Evolutionary conservation across 441 rosid species (phyloP).

Genomic region (Dalechampia spathulata): DNA sequence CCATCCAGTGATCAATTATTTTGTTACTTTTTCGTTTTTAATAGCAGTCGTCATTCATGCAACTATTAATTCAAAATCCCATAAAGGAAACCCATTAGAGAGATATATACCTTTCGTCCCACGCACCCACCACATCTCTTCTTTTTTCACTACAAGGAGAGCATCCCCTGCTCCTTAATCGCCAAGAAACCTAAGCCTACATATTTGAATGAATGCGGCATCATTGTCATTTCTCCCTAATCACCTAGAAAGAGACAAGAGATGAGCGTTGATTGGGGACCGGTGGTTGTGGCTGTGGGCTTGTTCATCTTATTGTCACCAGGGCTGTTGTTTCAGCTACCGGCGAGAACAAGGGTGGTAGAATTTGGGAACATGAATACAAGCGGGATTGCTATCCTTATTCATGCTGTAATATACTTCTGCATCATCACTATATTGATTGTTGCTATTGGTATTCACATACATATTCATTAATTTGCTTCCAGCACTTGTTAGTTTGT

Average conservation of each 20-base stretch:
- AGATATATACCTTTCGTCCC: too few relatives aligned
- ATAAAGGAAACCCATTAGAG: too few relatives aligned
- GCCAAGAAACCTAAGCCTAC: conserved; percentile 15
- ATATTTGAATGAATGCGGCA: conserved; percentile 9
- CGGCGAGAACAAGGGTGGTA: conserved; percentile 57
- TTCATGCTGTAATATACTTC: conserved; percentile 74
- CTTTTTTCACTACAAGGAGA: too few relatives aligned
- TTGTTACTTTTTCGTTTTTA: too few relatives aligned
- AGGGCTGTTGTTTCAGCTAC: conserved; percentile 77
- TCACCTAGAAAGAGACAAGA: neutral
- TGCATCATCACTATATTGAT: conserved; percentile 70
- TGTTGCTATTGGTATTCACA: conserved; percentile 70
- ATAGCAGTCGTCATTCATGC: too few relatives aligned
- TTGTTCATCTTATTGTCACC: conserved; percentile 82
- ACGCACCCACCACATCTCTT: too few relatives aligned
- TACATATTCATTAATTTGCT: conserved; percentile 34
- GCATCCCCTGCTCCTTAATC: too few relatives aligned
- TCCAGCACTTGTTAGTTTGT: neutral
- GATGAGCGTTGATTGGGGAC: conserved; percentile 90
- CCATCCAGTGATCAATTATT: too few relatives aligned
- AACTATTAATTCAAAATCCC: too few relatives aligned
- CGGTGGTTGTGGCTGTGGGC: conserved; percentile 54
- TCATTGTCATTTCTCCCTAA: too few relatives aligned
- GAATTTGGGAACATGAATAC: conserved; percentile 96
- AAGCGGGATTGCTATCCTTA: conserved; percentile 74